Evolutionary conservation across 1,139 yeast genomes (phyloP), one percentile per base, ranked within the genome.

Genomic region (Yamadazyma diospyri): DNA sequence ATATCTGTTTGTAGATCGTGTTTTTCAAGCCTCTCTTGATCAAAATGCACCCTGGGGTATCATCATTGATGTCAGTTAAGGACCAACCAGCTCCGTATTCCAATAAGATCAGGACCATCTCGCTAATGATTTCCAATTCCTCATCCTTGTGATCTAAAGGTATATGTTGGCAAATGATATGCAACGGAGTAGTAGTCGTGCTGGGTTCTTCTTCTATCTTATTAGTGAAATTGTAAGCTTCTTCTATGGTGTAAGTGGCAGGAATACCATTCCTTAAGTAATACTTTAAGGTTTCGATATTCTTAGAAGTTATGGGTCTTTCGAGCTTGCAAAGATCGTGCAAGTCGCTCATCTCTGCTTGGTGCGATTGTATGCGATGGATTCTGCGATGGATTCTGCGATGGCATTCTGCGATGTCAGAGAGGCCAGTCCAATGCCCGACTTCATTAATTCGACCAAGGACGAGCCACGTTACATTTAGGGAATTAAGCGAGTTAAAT

Each of bases 1-100:
- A 85, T 27, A 88, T 64, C 40, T 72, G 68, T 8, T 63, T 50
- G 42, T 64, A 69, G 38, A 84, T 71, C 0, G 64, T 66, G 0
- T 62, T 56, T 4, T 57, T 53, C 35, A 78, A 58, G 2, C 70
- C 72, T 35, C 78, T 64, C 38, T 72, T 72, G 35, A 70, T 65
- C 41, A 76, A 64, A 30, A 81, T 68, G 55, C 92, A 86, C 3
- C 94, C 95, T 0, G 94, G 84, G 1, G 95, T 83, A 42, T 80
- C 78, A 44, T 74, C 67, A 41, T 80, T 75, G 37, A 64, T 69
- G 51, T 84, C 92, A 5, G 76, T 63, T 39, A 81, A 66, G 48
- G 80, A 80, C 97, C 97, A 89, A 6, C 94, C 95, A 0, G 95
- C 96, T 10, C 97, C 97, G 54, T 79, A 82, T 49, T 85, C 79